Conservation (phyloP, 148 eudicot species). For the Rheum nobile region DNA sequence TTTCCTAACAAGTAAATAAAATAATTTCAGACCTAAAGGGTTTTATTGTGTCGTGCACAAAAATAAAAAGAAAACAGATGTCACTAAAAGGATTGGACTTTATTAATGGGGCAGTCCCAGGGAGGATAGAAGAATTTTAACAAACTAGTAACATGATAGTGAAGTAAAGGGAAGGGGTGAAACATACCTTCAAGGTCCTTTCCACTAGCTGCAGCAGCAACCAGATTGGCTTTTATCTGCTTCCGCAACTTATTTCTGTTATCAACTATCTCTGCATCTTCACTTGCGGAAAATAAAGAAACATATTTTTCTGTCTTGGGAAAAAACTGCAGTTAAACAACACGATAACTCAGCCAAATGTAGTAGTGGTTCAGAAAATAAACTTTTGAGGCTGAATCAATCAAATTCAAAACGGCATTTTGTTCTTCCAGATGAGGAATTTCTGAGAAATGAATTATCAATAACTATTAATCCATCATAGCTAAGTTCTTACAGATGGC, state of each 20-base stretch:
- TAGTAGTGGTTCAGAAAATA: neutral
- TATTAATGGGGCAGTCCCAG: neutral
- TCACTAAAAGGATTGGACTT: neutral
- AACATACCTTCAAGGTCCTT: slow-evolving; percentile 86
- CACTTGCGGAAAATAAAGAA: slow-evolving; percentile 70
- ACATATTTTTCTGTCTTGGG: slow-evolving; percentile 92
- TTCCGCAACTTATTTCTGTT: slow-evolving; percentile 60
- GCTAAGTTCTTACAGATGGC: neutral
- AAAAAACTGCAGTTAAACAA: slow-evolving; percentile 59
- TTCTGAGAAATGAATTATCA: no score
- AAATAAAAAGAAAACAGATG: neutral
- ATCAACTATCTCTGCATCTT: slow-evolving; percentile 52
- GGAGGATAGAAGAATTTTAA: neutral
- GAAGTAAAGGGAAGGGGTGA: neutral
- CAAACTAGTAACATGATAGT: neutral
- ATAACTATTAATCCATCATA: neutral
- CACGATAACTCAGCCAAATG: neutral
- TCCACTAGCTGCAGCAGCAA: slow-evolving; percentile 93
- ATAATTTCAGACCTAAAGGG: neutral
- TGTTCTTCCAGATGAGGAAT: neutral
- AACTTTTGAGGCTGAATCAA: neutral
- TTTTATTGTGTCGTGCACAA: neutral
- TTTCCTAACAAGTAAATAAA: neutral
- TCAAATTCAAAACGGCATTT: neutral
- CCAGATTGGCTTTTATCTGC: slow-evolving; percentile 68